Evolutionary conservation across 75 land plant species (phyloP).

Genomic region (Picea sitchensis): DNA sequence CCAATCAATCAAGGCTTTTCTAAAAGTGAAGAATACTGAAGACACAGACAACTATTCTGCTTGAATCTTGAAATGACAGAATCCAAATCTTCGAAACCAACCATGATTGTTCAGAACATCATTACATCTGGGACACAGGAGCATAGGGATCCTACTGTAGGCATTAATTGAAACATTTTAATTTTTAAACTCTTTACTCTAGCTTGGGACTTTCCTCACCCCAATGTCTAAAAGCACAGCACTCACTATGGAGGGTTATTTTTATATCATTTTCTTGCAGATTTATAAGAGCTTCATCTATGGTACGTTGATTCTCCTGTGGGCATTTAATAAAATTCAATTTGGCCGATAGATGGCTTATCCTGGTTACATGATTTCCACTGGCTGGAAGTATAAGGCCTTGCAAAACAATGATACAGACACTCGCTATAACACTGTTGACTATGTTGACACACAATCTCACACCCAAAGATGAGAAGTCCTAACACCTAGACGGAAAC

Average conservation of each 20-base stretch:
- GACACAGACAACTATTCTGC: neutral
- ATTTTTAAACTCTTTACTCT: neutral
- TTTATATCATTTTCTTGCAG: neutral
- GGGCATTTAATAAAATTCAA: no score
- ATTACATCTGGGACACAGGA: neutral
- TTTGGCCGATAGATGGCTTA: no score
- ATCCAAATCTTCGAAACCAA: neutral
- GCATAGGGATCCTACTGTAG: neutral
- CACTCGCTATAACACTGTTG: no score
- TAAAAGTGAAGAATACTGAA: neutral
- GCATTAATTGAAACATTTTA: neutral
- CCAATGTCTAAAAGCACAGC: neutral
- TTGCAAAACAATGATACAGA: no score
- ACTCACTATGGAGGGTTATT: neutral
- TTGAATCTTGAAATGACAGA: neutral
- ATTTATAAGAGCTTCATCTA: no score
- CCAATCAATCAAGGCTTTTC: neutral
- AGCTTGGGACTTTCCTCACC: neutral
- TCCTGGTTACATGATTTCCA: no score
- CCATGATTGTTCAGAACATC: neutral
- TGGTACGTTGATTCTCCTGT: no score
- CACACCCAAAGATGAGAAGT: no score
- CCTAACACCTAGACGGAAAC: no score
- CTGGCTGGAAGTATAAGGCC: no score
- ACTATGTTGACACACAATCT: no score